Conservation (phyloP, 148 eudicot genomes). For the Diospyros kaki region DNA sequence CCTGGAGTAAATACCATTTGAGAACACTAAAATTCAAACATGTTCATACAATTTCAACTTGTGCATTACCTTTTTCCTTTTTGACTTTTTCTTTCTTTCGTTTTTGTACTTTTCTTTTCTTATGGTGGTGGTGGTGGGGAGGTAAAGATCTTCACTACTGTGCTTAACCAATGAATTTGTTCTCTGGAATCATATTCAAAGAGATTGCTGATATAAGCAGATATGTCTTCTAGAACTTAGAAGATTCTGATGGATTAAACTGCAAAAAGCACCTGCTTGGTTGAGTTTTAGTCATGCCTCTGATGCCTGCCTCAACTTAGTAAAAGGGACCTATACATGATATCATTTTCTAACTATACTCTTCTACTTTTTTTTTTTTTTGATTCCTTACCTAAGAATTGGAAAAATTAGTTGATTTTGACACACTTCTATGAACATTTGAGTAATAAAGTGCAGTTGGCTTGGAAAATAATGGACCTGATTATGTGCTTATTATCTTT, state of each 20-base stretch:
- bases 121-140: too few species aligned
- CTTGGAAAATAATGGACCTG: background rate
- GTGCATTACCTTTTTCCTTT: too few species aligned
- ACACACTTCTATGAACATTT: background rate
- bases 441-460: slow-evolving; percentile 3
- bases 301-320: background rate
- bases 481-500: slow-evolving; percentile 1
- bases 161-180: background rate
- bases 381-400: background rate
- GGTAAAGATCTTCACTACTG: too few species aligned
- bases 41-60: too few species aligned
- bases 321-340: background rate
- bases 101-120: too few species aligned
- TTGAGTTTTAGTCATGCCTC: background rate
- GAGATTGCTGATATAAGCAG: too few species aligned
- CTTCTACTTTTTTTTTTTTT: background rate
- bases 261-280: too few species aligned
- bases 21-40: too few species aligned
- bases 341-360: background rate
- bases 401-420: background rate
- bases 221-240: too few species aligned
- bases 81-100: too few species aligned
- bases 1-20: too few species aligned
- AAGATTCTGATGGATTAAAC: too few species aligned
- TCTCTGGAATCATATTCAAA: background rate